Evolutionary conservation across 805 yeast species (phyloP).

Genomic region (Yamadazyma olivae): DNA sequence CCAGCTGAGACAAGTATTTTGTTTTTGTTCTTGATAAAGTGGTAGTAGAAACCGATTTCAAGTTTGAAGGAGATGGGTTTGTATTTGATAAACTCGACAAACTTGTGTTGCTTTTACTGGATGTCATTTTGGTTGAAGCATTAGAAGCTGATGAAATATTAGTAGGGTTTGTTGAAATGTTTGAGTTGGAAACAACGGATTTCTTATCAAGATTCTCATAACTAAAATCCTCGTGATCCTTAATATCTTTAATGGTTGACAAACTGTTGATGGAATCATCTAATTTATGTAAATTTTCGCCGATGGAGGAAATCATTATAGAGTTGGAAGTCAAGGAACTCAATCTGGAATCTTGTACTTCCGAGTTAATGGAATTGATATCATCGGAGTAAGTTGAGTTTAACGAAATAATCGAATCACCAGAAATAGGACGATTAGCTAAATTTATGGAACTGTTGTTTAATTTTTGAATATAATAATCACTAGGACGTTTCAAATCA

Average conservation of each 20-base stretch:
- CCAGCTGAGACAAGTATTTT: conserved; percentile 29
- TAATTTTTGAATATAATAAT: conserved; percentile 33
- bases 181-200: background rate
- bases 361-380: conserved; percentile 26
- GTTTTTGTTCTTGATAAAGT: conserved; percentile 31
- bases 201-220: background rate
- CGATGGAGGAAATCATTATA: conserved; percentile 1
- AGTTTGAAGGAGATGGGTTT: background rate
- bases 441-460: conserved; percentile 19
- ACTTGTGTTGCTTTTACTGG: conserved; percentile 1
- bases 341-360: conserved; percentile 33
- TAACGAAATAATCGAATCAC: conserved; percentile 29
- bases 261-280: conserved; percentile 11
- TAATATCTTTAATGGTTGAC: conserved; percentile 9
- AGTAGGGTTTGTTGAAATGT: background rate
- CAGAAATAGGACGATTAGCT: conserved; percentile 25
- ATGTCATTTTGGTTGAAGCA: background rate
- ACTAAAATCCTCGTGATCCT: background rate
- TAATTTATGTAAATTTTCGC: conserved; percentile 3
- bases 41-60: conserved; percentile 13
- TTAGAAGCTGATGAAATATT: background rate
- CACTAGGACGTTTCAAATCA: conserved; percentile 35
- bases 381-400: conserved; percentile 36
- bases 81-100: background rate
- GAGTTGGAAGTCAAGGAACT: conserved; percentile 31